Evolutionary conservation across 2,329 filamentous ascomycete genomes (phyloP).

Genomic region (Colletotrichum siamense): DNA sequence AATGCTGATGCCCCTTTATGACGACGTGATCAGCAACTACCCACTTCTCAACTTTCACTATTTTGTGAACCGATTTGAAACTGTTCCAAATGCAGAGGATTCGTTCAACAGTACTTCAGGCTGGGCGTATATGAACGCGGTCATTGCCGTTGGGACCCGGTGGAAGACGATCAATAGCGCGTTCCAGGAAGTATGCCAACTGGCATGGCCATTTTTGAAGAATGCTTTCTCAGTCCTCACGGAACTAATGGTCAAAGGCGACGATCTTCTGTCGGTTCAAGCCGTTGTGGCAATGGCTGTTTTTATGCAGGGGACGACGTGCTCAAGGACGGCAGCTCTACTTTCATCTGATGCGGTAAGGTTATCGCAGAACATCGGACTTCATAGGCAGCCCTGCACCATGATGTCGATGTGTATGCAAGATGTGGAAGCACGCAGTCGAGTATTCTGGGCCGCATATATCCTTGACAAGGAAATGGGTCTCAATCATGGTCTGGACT

Average conservation of each 20-base stretch:
- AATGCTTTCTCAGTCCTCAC: constrained; percentile 11
- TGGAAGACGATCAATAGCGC: constrained; percentile 15
- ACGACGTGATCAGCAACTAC: neutral
- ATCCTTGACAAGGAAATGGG: constrained; percentile 16
- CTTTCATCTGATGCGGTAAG: constrained; percentile 5
- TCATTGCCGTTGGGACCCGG: constrained; percentile 1
- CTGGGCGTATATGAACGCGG: constrained; percentile 16
- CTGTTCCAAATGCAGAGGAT: neutral
- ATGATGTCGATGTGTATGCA: constrained; percentile 13
- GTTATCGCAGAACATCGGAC: constrained; percentile 8
- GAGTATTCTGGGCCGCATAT: constrained; percentile 21
- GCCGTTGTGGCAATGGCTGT: constrained; percentile 16
- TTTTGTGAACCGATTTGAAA: constrained; percentile 8
- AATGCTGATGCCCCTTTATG: constrained; percentile 10
- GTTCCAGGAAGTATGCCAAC: constrained; percentile 5
- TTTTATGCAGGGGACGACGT: constrained; percentile 16
- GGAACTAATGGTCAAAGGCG: constrained; percentile 6
- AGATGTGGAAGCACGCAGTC: constrained; percentile 5
- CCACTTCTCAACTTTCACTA: constrained; percentile 15
- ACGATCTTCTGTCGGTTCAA: constrained; percentile 10
- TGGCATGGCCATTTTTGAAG: constrained; percentile 20
- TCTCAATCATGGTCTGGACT: constrained; percentile 12
- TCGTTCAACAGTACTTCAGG: constrained; percentile 14
- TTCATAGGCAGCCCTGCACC: constrained; percentile 9
- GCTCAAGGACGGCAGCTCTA: neutral